A percentile compares a stretch with the other conserved stretches of the same genome.
Conservation (phyloP, 257 asterid genomes). For the Fraxinus pennsylvanica region DNA sequence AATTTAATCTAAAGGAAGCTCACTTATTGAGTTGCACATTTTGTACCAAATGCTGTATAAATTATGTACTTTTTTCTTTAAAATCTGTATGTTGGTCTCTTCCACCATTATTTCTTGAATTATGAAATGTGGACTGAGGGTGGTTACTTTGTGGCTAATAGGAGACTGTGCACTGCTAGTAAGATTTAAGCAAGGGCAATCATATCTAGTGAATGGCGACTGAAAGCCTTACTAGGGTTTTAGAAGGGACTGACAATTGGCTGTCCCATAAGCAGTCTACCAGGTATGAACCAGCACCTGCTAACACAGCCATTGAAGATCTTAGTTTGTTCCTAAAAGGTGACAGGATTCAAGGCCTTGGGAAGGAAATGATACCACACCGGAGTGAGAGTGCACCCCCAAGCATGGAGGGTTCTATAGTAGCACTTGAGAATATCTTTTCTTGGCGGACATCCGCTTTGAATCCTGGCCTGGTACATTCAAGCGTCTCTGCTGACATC, state of each 20-base stretch:
- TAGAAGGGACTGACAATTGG: conserved; percentile 41
- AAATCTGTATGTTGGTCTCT: background rate
- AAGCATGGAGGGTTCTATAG: conserved; percentile 53
- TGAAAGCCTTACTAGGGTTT: conserved; percentile 44
- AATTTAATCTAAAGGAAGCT: background rate
- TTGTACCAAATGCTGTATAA: background rate
- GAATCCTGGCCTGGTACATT: conserved; percentile 7
- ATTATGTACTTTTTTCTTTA: background rate
- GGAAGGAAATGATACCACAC: conserved; percentile 39
- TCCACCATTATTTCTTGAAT: background rate
- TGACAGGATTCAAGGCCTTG: conserved; percentile 33
- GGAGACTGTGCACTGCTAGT: conserved; percentile 21
- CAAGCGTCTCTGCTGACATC: background rate
- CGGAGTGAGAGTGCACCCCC: conserved; percentile 64
- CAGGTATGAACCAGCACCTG: conserved; percentile 36
- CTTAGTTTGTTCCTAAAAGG: conserved; percentile 42
- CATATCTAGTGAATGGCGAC: conserved; percentile 39
- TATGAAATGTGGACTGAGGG: conserved; percentile 1
- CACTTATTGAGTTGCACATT: background rate
- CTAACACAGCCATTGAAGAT: conserved; percentile 35
- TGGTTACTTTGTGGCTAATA: conserved; percentile 19
- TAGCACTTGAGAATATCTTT: conserved; percentile 38
- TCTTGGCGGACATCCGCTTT: conserved; percentile 25
- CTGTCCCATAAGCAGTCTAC: conserved; percentile 27
- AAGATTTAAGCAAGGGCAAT: conserved; percentile 13